A percentile compares a stretch with the other conserved stretches of the same genome.
Evolutionary conservation across 202 grass and related monocot genomes (phyloP).

Genomic region (Elaeis oleifera): DNA sequence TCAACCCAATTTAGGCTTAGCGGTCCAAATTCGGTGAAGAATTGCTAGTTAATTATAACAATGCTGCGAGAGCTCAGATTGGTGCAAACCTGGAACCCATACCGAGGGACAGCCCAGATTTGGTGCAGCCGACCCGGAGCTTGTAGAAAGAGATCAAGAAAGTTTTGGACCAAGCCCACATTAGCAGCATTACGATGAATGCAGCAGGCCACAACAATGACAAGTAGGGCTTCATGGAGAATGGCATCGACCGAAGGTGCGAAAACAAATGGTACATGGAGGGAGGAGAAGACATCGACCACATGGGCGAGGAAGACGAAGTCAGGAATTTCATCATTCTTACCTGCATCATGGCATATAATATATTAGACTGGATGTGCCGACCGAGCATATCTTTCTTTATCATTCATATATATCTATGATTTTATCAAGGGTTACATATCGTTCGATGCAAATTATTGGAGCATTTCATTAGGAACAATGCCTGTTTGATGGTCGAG

Average conservation of each 20-base stretch:
- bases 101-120: constrained; percentile 56
- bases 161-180: constrained; percentile 75
- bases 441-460: too few species aligned
- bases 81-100: constrained; percentile 61
- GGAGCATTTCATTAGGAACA: too few species aligned
- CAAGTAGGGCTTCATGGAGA: constrained; percentile 30
- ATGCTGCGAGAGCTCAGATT: too few species aligned
- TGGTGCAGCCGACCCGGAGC: constrained; percentile 44
- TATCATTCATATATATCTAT: too few species aligned
- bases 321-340: constrained; percentile 40
- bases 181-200: constrained; percentile 42
- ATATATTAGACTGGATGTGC: neutral
- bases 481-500: too few species aligned
- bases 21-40: too few species aligned
- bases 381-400: too few species aligned
- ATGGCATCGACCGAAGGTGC: constrained; percentile 41
- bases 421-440: too few species aligned
- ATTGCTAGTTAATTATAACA: too few species aligned
- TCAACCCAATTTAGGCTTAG: neutral
- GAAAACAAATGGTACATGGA: constrained; percentile 65
- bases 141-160: constrained; percentile 60
- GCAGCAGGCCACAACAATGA: constrained; percentile 43
- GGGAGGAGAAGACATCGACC: constrained; percentile 60
- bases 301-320: constrained; percentile 77
- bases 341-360: constrained; percentile 22